These are phyloP conservation scores for Malassezia globosa DNA, from an alignment of 1,284 basidiomycete species.

Conservation along the genomic window DNA sequence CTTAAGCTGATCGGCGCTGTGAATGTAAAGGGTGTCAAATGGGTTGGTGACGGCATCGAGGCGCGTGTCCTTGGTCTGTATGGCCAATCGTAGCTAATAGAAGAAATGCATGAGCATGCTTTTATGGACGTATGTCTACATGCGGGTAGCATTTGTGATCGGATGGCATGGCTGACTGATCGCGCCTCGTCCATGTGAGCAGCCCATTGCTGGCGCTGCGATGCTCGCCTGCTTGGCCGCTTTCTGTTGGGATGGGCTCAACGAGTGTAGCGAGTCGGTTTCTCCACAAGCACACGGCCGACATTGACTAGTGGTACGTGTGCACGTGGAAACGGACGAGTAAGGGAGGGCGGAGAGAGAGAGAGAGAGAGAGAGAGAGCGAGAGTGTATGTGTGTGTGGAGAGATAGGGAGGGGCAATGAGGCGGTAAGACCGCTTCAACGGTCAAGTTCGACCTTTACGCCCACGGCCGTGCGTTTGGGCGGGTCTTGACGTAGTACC, in stretches of 20 bases:
- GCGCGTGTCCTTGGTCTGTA: slow-evolving; percentile 39
- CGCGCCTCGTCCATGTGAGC: no score
- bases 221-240: no score
- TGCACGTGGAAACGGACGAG: neutral
- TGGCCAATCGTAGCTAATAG: slow-evolving; percentile 4
- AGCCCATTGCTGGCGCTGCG: no score
- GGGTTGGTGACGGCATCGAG: slow-evolving; percentile 45
- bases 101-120: no score
- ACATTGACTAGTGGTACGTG: neutral
- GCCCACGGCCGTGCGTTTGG: neutral
- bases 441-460: neutral
- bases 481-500: neutral
- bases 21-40: slow-evolving; percentile 18
- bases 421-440: neutral
- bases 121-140: no score
- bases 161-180: no score
- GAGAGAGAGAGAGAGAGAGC: no score
- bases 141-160: no score
- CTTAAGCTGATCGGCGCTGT: slow-evolving; percentile 66
- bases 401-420: no score
- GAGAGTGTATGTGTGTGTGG: no score
- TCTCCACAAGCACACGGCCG: neutral
- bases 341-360: neutral
- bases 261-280: no score
- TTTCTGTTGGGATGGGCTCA: no score